A percentile compares a stretch with the other conserved stretches of the same genome.
These are phyloP conservation scores for Saturnispora halmiae DNA, from an alignment of 805 yeast genomes.

Conservation along the genomic window DNA sequence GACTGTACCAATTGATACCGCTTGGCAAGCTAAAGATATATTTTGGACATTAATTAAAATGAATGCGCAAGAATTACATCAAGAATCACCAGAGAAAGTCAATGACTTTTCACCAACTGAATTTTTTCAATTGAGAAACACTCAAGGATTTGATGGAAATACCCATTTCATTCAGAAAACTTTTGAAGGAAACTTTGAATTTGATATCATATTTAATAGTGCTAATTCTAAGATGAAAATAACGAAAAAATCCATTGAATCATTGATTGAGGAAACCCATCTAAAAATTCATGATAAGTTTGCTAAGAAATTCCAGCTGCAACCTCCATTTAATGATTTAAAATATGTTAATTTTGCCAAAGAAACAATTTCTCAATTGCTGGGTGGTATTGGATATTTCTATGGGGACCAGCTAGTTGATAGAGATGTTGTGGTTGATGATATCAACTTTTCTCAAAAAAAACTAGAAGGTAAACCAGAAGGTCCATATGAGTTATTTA, in stretches of 20 bases:
- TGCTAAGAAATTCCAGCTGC: conserved; percentile 37
- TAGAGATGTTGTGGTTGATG: conserved; percentile 56
- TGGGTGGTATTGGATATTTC: conserved; percentile 87
- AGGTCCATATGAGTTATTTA: conserved; percentile 70
- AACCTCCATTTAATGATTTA: conserved; percentile 42
- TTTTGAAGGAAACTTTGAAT: conserved; percentile 66
- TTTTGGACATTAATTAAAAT: conserved; percentile 64
- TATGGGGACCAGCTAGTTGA: conserved; percentile 81
- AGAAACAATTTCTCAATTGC: conserved; percentile 68
- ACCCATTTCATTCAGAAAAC: conserved; percentile 71
- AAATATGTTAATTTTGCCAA: conserved; percentile 53
- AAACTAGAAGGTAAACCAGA: conserved; percentile 46
- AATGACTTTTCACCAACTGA: conserved; percentile 36
- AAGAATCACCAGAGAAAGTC: conserved; percentile 1
- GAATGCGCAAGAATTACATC: conserved; percentile 38
- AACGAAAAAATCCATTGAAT: conserved; percentile 29
- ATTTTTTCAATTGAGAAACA: conserved; percentile 47
- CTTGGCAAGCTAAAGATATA: conserved; percentile 75
- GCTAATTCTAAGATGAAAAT: conserved; percentile 36
- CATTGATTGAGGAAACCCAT: conserved; percentile 28
- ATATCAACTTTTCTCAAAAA: conserved; percentile 53
- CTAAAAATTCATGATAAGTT: conserved; percentile 46
- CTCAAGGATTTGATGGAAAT: conserved; percentile 59
- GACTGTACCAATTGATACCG: conserved; percentile 51
- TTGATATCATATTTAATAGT: conserved; percentile 54